Evolutionary conservation across 495 filamentous ascomycete genomes (phyloP), one percentile per base, ranked within the genome.

Genomic region (Staphylotrichum tortipilum): DNA sequence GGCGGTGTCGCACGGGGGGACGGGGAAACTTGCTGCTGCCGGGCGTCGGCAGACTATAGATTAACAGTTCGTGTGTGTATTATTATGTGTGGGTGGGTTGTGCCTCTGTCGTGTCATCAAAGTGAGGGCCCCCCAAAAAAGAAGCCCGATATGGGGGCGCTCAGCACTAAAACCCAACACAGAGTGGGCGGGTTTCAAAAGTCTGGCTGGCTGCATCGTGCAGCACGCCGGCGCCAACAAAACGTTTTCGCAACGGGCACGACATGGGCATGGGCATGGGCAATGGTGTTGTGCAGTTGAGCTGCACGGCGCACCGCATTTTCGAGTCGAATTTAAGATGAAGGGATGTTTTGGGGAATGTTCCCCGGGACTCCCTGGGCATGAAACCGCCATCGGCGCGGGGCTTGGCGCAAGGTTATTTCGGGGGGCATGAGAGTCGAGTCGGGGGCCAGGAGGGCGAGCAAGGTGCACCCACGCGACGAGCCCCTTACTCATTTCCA

Each of bases 371-470:
- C n/a, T n/a, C 31, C 30, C 14, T 52, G 36, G 44, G 24, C n/a
- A 11, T 56, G 49, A 56, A 39, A 56, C 53, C 48, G 15, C 35
- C 26, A 15, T 48, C 33, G 21, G 33, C 21, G n/a, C n/a, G n/a
- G n/a, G n/a, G 19, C 53, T 55, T 50, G 47, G 53, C 53, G 47
- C 19, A 50, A 50, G 36, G 43, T 50, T 55, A 51, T 55, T 51
- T 56, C 43, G 44, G 28, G n/a, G n/a, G n/a, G 18, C 23, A 40
- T 50, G 42, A 36, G 44, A 49, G 24, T 47, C 22, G 10, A n/a
- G n/a, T n/a, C n/a, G n/a, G n/a, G n/a, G n/a, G n/a, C n/a, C n/a
- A n/a, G n/a, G n/a, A n/a, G n/a, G n/a, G n/a, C n/a, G n/a, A 51
- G 21, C 52, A 55, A 24, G 47, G 52, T 23, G 17, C 26, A 41